phyloP scores from a whole-genome alignment of 345 rosid genomes.

The Euphorbia tirucalli region DNA sequence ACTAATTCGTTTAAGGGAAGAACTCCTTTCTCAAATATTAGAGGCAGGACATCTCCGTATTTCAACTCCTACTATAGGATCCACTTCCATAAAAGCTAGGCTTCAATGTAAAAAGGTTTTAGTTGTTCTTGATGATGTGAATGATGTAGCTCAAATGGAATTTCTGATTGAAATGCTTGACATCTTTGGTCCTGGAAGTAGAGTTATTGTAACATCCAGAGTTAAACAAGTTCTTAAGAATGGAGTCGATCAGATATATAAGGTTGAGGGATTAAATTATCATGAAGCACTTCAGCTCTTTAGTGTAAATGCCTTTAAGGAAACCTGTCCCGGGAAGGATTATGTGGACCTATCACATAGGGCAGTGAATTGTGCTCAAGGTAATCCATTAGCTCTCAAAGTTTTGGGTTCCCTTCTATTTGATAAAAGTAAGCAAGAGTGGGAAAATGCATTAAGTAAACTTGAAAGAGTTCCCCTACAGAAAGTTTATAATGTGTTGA shows the following conservation, averaged over 20 bases:
- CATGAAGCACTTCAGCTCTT: constrained; percentile 1
- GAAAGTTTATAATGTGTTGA: neutral
- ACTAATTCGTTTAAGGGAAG: neutral
- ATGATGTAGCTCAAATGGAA: neutral
- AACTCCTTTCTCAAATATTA: neutral
- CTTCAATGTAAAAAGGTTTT: neutral
- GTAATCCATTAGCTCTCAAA: constrained; percentile 1
- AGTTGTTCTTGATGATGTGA: constrained; percentile 2
- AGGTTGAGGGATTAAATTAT: constrained; percentile 1
- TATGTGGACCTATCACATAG: neutral
- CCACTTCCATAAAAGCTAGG: no score
- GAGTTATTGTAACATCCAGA: constrained; percentile 1
- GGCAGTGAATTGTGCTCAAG: neutral
- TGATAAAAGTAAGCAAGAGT: neutral
- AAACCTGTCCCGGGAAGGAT: neutral
- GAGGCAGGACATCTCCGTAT: no score
- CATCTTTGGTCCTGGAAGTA: neutral
- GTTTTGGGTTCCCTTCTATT: neutral
- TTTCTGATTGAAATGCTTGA: neutral
- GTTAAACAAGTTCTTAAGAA: constrained; percentile 1
- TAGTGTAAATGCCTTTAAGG: neutral
- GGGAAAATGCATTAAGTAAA: neutral
- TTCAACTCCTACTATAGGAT: no score
- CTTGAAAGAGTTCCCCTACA: neutral
- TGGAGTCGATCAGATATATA: neutral